Evolutionary conservation across 192 early-diverging fungal species (phyloP).

Genomic region (Backusella tarrabulga): DNA sequence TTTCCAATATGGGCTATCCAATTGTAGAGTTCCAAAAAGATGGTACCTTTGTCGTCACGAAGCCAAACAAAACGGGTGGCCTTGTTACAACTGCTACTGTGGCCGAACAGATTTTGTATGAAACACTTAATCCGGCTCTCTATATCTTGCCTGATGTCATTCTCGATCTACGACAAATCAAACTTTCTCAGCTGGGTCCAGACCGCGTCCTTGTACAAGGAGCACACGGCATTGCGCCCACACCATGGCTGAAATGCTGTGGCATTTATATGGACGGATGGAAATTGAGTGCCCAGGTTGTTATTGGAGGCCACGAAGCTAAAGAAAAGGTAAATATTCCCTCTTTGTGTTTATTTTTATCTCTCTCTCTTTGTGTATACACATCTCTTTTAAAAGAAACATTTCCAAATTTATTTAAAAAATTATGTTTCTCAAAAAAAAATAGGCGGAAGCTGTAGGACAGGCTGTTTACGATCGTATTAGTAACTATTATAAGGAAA

Average conservation of each 20-base stretch:
- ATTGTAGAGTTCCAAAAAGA: slow-evolving; percentile 54
- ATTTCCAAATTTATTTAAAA: not conserved
- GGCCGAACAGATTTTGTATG: slow-evolving; percentile 63
- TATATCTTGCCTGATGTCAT: slow-evolving; percentile 67
- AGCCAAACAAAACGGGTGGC: slow-evolving; percentile 63
- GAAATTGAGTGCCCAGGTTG: slow-evolving; percentile 53
- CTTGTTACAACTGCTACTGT: slow-evolving; percentile 57
- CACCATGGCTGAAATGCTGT: slow-evolving; percentile 56
- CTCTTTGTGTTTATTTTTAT: slow-evolving; percentile 22
- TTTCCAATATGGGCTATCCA: slow-evolving; percentile 67
- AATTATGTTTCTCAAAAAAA: not conserved
- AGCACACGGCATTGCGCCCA: slow-evolving; percentile 56
- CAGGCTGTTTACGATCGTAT: slow-evolving; percentile 52
- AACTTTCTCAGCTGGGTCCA: slow-evolving; percentile 47
- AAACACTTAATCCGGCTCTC: slow-evolving; percentile 60
- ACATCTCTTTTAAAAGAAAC: not conserved
- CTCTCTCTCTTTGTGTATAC: not conserved
- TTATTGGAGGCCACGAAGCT: slow-evolving; percentile 63
- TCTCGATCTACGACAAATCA: slow-evolving; percentile 58
- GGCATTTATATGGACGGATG: slow-evolving; percentile 61
- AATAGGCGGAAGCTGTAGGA: slow-evolving; percentile 52
- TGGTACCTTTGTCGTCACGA: slow-evolving; percentile 60
- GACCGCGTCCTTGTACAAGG: slow-evolving; percentile 59
- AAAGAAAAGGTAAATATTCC: slow-evolving; percentile 12
- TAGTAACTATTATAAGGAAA: slow-evolving; percentile 36